phyloP scores from a whole-genome alignment of 2,329 filamentous ascomycete species.

The Neobulgaria alba region DNA sequence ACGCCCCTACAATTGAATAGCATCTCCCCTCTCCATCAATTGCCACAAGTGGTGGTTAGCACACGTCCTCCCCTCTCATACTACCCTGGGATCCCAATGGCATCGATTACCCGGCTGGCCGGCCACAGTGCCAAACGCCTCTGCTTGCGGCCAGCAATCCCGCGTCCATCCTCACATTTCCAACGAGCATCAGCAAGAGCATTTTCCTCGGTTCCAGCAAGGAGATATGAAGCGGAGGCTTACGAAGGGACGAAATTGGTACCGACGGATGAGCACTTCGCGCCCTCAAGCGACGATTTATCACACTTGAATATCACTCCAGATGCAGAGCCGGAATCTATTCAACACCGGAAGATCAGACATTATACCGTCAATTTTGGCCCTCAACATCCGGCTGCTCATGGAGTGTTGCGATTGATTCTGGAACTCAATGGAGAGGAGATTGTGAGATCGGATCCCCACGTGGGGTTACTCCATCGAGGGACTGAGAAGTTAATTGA shows the following conservation, averaged over 20 bases:
- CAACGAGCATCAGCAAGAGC: slow-evolving; percentile 40
- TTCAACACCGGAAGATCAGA: slow-evolving; percentile 72
- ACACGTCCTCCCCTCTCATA: too few relatives aligned
- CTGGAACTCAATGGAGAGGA: slow-evolving; percentile 62
- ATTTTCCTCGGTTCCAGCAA: slow-evolving; percentile 57
- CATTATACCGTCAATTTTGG: slow-evolving; percentile 99
- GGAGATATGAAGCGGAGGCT: slow-evolving; percentile 54
- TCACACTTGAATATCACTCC: slow-evolving; percentile 20
- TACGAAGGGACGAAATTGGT: slow-evolving; percentile 41
- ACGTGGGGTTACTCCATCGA: slow-evolving; percentile 91
- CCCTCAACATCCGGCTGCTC: slow-evolving; percentile 94
- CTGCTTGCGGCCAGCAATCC: slow-evolving; percentile 38
- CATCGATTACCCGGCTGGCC: slow-evolving; percentile 68
- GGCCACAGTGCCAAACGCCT: slow-evolving; percentile 62
- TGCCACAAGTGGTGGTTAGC: too few relatives aligned
- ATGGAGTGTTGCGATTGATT: slow-evolving; percentile 96
- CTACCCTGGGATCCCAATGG: too few relatives aligned
- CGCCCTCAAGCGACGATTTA: slow-evolving; percentile 40
- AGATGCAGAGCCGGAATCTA: slow-evolving; percentile 36
- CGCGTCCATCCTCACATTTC: slow-evolving; percentile 27
- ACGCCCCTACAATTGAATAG: too few relatives aligned
- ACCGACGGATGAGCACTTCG: slow-evolving; percentile 57
- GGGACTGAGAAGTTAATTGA: slow-evolving; percentile 99
- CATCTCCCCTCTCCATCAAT: background rate
- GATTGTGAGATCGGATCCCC: slow-evolving; percentile 91